Conservation (phyloP, 2,329 filamentous ascomycete species). For the Aspergillus sp. region DNA sequence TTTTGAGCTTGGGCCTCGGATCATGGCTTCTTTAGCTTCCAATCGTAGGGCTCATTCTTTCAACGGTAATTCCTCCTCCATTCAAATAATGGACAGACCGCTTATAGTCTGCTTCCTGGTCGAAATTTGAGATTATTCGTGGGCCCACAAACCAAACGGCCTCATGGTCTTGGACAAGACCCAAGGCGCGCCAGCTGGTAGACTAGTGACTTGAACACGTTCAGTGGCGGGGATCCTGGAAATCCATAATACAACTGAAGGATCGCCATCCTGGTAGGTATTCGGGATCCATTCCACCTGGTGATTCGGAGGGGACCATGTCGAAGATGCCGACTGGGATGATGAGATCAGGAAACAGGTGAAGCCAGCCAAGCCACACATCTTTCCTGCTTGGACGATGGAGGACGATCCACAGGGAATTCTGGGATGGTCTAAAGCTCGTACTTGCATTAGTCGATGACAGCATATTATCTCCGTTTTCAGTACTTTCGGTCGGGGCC, state of each 20-base stretch:
- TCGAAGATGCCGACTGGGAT: background rate
- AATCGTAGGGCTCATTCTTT: background rate
- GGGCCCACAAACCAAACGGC: background rate
- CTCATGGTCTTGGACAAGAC: background rate
- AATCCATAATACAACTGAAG: slow-evolving; percentile 3
- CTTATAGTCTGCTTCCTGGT: background rate
- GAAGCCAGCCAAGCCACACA: background rate
- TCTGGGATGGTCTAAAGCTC: background rate
- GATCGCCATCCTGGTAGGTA: slow-evolving; percentile 5
- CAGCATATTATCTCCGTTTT: background rate
- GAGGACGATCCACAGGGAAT: background rate
- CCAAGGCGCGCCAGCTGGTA: background rate
- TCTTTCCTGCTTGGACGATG: background rate
- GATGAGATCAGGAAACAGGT: background rate
- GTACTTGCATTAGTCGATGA: slow-evolving; percentile 6
- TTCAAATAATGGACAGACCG: background rate
- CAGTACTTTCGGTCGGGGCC: background rate
- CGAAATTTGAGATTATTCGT: background rate
- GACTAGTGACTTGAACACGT: background rate
- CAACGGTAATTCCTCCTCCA: background rate
- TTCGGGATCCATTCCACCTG: background rate
- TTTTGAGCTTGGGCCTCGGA: slow-evolving; percentile 5
- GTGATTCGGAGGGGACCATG: background rate
- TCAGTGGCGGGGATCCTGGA: background rate
- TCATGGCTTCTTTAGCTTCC: slow-evolving; percentile 1